Conservation (phyloP, 2,329 filamentous ascomycete species). For the Myriangium duriaei region DNA sequence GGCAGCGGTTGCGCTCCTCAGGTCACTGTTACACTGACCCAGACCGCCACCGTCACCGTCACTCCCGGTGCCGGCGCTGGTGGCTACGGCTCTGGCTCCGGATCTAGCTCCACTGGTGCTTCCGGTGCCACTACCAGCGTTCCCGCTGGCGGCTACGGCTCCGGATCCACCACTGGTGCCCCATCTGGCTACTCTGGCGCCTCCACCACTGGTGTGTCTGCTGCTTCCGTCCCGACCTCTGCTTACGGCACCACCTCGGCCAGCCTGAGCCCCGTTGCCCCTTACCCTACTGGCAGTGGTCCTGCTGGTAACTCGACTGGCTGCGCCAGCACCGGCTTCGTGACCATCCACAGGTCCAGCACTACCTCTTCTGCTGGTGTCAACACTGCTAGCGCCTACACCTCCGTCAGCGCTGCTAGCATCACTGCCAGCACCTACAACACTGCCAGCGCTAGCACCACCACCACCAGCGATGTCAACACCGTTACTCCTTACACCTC, state of each 20-base stretch:
- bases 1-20: conserved; percentile 17
- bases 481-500: not conserved
- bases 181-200: conserved; percentile 2
- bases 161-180: conserved; percentile 16
- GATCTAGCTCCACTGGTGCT: conserved; percentile 6
- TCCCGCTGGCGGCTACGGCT: conserved; percentile 9
- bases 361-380: conserved; percentile 2
- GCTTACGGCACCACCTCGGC: conserved; percentile 15
- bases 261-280: conserved; percentile 10
- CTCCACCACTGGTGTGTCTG: conserved; percentile 11
- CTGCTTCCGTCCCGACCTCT: too few relatives aligned
- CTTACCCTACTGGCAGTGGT: conserved; percentile 17
- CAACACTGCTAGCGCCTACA: not conserved
- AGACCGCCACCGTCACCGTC: conserved; percentile 17
- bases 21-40: conserved; percentile 23
- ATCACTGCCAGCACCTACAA: not conserved
- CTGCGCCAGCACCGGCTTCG: conserved; percentile 18
- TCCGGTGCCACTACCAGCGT: conserved; percentile 6
- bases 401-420: not conserved
- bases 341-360: conserved; percentile 18
- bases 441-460: not conserved
- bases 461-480: not conserved
- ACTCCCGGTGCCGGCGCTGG: conserved; percentile 3
- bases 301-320: conserved; percentile 8
- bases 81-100: conserved; percentile 3